Conservation (phyloP, 352 stramenopile species). For the Pelagophyceae sp. region DNA sequence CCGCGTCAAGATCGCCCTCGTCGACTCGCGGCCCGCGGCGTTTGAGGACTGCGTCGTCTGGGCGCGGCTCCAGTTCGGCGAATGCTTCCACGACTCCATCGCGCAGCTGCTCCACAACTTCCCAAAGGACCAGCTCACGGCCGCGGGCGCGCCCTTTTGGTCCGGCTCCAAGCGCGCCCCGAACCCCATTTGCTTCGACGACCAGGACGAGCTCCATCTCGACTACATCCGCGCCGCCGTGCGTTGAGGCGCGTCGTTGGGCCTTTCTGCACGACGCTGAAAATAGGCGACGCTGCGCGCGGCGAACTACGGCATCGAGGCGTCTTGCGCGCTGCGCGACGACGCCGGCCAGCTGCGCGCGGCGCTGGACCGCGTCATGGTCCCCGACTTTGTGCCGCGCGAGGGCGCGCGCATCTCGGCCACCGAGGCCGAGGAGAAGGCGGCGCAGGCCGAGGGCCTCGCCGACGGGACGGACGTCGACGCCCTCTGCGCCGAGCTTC, state of each 20-base stretch:
- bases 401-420: conserved; percentile 95
- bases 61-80: conserved; percentile 93
- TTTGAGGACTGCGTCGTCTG: conserved; percentile 97
- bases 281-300: conserved; percentile 87
- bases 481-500: conserved; percentile 57
- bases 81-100: conserved; percentile 95
- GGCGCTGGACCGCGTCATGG: conserved; percentile 67
- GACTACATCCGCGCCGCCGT: conserved; percentile 90
- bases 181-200: conserved; percentile 80
- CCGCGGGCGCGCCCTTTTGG: conserved; percentile 94
- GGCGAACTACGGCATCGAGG: conserved; percentile 81
- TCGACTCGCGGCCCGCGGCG: conserved; percentile 70
- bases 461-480: conserved; percentile 59
- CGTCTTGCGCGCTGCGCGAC: conserved; percentile 37
- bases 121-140: conserved; percentile 89
- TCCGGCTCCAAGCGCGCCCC: conserved; percentile 83
- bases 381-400: conserved; percentile 80
- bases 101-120: conserved; percentile 96
- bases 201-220: conserved; percentile 76
- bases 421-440: conserved; percentile 92
- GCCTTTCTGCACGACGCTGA: too few relatives aligned
- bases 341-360: conserved; percentile 64
- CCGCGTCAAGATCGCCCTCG: conserved; percentile 77
- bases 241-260: too few relatives aligned
- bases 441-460: conserved; percentile 38